These are phyloP conservation scores for Yamadazyma trypodendri DNA, from an alignment of 1,139 yeast species.

Conservation along the genomic window DNA sequence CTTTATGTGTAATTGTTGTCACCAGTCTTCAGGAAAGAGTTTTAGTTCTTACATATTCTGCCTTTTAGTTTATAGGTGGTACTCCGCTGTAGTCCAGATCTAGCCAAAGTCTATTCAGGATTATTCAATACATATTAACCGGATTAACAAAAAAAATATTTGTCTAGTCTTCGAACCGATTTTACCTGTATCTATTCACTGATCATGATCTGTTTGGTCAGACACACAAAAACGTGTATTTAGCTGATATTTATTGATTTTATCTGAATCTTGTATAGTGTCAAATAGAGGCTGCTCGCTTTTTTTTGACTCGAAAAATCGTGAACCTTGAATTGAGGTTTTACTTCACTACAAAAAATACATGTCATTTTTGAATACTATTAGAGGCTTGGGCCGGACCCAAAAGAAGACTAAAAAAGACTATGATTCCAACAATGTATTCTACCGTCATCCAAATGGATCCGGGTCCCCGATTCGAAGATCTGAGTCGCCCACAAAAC, in stretches of 20 bases:
- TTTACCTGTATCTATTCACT: neutral
- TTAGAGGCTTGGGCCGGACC: conserved; percentile 64
- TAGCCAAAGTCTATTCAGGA: neutral
- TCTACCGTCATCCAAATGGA: conserved; percentile 33
- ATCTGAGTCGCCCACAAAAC: conserved; percentile 33
- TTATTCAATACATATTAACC: too few species aligned
- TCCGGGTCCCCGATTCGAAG: conserved; percentile 38
- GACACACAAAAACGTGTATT: too few species aligned
- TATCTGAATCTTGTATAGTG: too few species aligned
- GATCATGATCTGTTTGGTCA: neutral
- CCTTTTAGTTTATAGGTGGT: neutral
- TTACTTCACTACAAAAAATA: too few species aligned
- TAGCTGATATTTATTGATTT: too few species aligned
- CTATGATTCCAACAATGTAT: conserved; percentile 30
- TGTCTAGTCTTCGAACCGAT: too few species aligned
- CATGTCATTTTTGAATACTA: conserved; percentile 48
- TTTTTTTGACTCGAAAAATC: neutral
- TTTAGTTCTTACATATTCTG: neutral
- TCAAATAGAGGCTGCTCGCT: neutral
- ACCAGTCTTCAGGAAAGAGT: too few species aligned
- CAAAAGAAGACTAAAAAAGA: conserved; percentile 54
- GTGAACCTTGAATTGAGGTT: too few species aligned
- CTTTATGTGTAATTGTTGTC: conserved; percentile 26
- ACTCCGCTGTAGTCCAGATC: neutral
- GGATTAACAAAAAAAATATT: too few species aligned